A percentile compares a stretch with the other conserved stretches of the same genome.
Conservation (phyloP, 305 asterid species). For the Fraxinus dipetala region DNA sequence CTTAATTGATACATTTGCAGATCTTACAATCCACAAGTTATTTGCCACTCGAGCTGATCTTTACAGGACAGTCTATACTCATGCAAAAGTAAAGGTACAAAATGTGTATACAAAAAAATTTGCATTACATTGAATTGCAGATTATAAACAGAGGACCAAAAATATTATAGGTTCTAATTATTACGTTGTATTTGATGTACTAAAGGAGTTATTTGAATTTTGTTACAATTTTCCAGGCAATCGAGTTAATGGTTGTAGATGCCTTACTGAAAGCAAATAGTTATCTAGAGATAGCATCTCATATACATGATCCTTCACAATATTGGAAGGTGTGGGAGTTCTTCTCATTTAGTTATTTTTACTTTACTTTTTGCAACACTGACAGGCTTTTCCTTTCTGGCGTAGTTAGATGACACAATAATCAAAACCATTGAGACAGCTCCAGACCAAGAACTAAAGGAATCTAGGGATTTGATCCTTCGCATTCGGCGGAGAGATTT, state of each 20-base stretch:
- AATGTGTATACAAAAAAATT: conserved; percentile 12
- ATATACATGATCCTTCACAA: conserved; percentile 72
- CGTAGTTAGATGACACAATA: conserved; percentile 82
- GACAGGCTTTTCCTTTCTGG: conserved; percentile 15
- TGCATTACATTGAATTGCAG: conserved; percentile 1
- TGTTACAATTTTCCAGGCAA: conserved; percentile 49
- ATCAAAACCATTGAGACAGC: conserved; percentile 85
- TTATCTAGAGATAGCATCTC: conserved; percentile 67
- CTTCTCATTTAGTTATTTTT: conserved; percentile 15
- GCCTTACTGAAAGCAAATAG: conserved; percentile 79
- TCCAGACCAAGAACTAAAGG: conserved; percentile 64
- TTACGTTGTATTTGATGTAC: neutral
- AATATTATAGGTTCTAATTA: neutral
- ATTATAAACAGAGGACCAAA: neutral
- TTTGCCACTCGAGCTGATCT: conserved; percentile 90
- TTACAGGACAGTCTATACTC: conserved; percentile 79
- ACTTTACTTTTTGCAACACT: conserved; percentile 16
- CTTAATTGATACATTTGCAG: conserved; percentile 42
- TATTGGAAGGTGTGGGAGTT: conserved; percentile 77
- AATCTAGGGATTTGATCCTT: conserved; percentile 74
- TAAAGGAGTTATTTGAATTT: conserved; percentile 9
- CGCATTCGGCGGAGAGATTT: conserved; percentile 81
- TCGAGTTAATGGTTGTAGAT: conserved; percentile 84
- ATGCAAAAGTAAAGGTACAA: conserved; percentile 89
- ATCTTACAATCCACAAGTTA: conserved; percentile 78